phyloP scores from a whole-genome alignment of 2,329 filamentous ascomycete species.

The Cryphonectria nitschkei region DNA sequence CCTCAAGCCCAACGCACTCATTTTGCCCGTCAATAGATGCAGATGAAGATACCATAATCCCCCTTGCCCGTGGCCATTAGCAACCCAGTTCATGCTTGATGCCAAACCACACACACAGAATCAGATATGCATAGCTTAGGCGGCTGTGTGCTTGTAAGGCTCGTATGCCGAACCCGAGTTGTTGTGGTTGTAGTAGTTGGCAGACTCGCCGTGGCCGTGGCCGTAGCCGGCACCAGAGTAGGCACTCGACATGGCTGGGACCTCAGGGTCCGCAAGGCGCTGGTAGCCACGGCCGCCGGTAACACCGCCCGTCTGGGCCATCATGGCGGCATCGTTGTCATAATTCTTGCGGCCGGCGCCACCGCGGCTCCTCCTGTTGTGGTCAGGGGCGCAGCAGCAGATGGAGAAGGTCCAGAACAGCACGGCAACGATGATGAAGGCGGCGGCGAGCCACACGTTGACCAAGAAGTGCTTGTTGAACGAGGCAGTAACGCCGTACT shows the following conservation, averaged over 20 bases:
- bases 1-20: not conserved
- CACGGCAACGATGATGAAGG: conserved; percentile 73
- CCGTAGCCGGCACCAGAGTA: conserved; percentile 44
- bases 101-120: not conserved
- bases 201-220: conserved; percentile 39
- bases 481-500: conserved; percentile 70
- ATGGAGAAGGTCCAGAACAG: conserved; percentile 91
- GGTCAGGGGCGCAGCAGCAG: conserved; percentile 83
- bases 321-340: conserved; percentile 53
- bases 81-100: not conserved
- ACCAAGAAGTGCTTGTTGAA: conserved; percentile 73
- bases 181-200: conserved; percentile 10
- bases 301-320: conserved; percentile 36
- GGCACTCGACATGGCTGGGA: conserved; percentile 23
- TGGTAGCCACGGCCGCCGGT: conserved; percentile 36
- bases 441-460: conserved; percentile 78
- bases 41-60: conserved; percentile 9
- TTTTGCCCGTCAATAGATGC: not conserved
- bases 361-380: conserved; percentile 37
- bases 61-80: not conserved
- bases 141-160: conserved; percentile 17
- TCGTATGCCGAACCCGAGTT: conserved; percentile 11
- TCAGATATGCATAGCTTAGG: not conserved
- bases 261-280: not conserved
- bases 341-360: conserved; percentile 38